Evolutionary conservation across 2,329 filamentous ascomycete genomes (phyloP).

Genomic region (Diaporthe helianthi): DNA sequence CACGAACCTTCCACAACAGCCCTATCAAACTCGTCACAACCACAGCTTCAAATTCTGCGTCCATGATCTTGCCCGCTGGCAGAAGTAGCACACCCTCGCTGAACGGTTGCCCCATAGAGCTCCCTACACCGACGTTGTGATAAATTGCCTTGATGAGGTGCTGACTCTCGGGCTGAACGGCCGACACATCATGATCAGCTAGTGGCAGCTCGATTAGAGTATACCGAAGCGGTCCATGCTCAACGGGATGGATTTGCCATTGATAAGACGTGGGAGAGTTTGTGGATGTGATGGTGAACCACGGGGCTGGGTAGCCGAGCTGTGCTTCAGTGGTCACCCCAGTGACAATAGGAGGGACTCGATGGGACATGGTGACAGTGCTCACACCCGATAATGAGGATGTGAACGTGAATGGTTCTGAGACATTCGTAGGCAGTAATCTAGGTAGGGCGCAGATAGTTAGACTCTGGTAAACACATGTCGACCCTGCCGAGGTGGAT

Average conservation of each 20-base stretch:
- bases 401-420: background rate
- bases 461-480: background rate
- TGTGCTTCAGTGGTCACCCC: background rate
- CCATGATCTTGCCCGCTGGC: background rate
- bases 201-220: background rate
- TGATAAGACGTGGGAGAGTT: background rate
- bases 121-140: background rate
- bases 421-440: background rate
- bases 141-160: constrained; percentile 6
- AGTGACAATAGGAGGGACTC: background rate
- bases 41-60: background rate
- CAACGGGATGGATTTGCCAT: constrained; percentile 10
- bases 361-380: background rate
- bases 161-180: background rate
- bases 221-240: background rate
- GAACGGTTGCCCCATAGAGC: background rate
- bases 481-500: fast-evolving
- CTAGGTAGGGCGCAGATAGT: background rate
- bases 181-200: background rate
- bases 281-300: background rate
- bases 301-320: background rate
- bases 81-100: constrained; percentile 6
- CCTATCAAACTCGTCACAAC: background rate
- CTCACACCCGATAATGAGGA: background rate
- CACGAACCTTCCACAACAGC: background rate